These are phyloP conservation scores for Chrysoporthe puriensis DNA, from an alignment of 2,329 filamentous ascomycete genomes.

Conservation along the genomic window DNA sequence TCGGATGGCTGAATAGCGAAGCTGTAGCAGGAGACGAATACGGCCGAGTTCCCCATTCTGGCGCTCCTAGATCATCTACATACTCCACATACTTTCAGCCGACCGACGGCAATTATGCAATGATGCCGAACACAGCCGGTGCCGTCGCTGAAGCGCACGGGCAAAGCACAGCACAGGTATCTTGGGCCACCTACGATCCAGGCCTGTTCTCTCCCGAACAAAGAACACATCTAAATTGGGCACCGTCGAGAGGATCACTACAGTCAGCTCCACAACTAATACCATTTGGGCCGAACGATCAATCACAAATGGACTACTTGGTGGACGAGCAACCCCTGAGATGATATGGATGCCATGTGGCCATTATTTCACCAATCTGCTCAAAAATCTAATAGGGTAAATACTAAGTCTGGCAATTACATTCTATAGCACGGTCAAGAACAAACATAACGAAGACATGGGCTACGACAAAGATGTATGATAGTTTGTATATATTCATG, in stretches of 20 bases:
- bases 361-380: too few species aligned
- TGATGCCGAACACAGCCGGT: neutral
- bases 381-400: neutral
- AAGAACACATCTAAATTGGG: neutral
- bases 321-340: neutral
- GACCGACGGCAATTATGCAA: neutral
- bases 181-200: conserved; percentile 5
- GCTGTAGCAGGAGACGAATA: neutral
- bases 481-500: neutral
- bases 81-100: conserved; percentile 1
- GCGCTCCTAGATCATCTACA: neutral
- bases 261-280: too few species aligned
- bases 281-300: neutral
- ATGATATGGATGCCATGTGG: neutral
- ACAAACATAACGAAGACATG: neutral
- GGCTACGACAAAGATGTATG: neutral
- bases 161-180: neutral
- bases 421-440: neutral
- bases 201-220: neutral
- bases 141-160: neutral
- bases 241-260: neutral
- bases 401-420: neutral
- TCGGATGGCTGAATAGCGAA: neutral
- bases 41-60: neutral
- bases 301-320: neutral